Conservation (phyloP, 164 flowering plant species). For the Nymphaea colorata region DNA sequence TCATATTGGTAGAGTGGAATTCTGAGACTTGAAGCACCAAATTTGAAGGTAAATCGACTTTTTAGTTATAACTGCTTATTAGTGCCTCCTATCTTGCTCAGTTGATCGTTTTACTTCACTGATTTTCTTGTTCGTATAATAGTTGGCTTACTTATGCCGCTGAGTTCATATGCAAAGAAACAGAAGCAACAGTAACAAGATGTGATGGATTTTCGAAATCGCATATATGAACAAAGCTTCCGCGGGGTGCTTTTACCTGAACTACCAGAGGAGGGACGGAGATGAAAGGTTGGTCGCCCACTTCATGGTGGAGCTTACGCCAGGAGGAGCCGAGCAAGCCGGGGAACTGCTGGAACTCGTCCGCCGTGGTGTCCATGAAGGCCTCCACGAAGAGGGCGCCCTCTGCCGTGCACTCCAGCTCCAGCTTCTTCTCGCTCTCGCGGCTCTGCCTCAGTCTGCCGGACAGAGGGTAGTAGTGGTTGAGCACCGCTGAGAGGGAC, state of each 20-base stretch:
- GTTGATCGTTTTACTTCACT: too few species aligned
- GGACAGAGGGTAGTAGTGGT: slow-evolving; percentile 79
- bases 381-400: slow-evolving; percentile 88
- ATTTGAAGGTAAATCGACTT: too few species aligned
- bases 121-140: too few species aligned
- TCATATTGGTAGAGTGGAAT: too few species aligned
- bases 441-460: slow-evolving; percentile 47
- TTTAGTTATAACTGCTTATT: too few species aligned
- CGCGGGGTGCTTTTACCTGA: slow-evolving; percentile 75
- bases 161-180: too few species aligned
- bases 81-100: too few species aligned
- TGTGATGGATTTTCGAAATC: too few species aligned
- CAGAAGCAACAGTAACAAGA: too few species aligned
- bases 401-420: slow-evolving; percentile 71
- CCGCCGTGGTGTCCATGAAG: slow-evolving; percentile 49
- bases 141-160: too few species aligned
- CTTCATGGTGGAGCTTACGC: slow-evolving; percentile 61
- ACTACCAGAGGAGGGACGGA: slow-evolving; percentile 73
- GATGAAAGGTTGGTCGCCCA: slow-evolving; percentile 50
- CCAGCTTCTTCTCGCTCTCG: slow-evolving; percentile 46
- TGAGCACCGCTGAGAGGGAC: slow-evolving; percentile 58
- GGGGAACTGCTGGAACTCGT: slow-evolving; percentile 45
- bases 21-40: too few species aligned
- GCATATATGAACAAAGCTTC: too few species aligned
- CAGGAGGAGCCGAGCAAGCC: slow-evolving; percentile 55